Percentiles rank a stretch among this genome's conserved stretches.
Evolutionary conservation across 1,284 basidiomycete species (phyloP).

Genomic region (Laetiporus sulphureus): DNA sequence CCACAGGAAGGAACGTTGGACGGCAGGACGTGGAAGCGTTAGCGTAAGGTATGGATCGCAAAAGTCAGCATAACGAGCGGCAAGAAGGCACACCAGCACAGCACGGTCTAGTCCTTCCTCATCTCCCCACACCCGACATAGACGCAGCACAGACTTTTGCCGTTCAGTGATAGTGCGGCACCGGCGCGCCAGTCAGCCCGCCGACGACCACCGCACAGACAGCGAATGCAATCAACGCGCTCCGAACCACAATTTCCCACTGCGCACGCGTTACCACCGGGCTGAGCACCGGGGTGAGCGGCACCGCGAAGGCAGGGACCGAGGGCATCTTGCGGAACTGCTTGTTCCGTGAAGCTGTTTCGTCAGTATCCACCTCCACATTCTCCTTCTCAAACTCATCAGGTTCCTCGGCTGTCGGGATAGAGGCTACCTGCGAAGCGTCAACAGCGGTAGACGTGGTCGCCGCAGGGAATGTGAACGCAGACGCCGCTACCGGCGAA

Average conservation of each 20-base stretch:
- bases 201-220: slow-evolving; percentile 23
- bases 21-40: too few species aligned
- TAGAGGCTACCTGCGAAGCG: background rate
- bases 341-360: slow-evolving; percentile 2
- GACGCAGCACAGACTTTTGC: too few species aligned
- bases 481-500: slow-evolving; percentile 8
- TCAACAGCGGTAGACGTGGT: background rate
- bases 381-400: background rate
- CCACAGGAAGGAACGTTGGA: too few species aligned
- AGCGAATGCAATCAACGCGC: slow-evolving; percentile 29
- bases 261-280: slow-evolving; percentile 69
- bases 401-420: background rate
- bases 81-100: too few species aligned
- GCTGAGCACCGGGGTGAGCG: slow-evolving; percentile 60
- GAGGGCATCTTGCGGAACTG: slow-evolving; percentile 40
- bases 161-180: slow-evolving; percentile 10
- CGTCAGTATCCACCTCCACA: slow-evolving; percentile 1
- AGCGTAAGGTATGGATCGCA: too few species aligned
- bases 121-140: too few species aligned
- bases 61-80: too few species aligned
- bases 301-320: slow-evolving; percentile 64
- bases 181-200: slow-evolving; percentile 25
- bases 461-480: slow-evolving; percentile 8
- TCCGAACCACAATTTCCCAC: slow-evolving; percentile 61
- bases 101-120: too few species aligned